These are phyloP conservation scores for Corylus americana DNA, from an alignment of 306 rosid species.

Conservation along the genomic window DNA sequence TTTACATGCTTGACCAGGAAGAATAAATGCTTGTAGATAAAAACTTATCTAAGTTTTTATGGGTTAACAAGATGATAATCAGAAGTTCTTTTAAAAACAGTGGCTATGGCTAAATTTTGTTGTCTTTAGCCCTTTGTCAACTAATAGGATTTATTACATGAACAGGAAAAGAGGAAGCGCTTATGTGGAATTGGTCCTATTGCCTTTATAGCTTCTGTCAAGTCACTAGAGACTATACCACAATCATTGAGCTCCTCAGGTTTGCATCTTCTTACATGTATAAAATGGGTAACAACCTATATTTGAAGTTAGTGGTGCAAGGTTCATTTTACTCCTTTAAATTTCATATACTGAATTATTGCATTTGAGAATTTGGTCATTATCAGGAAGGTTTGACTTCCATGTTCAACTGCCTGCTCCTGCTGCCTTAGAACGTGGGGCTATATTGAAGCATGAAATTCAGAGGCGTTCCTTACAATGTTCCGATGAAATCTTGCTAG, in stretches of 20 bases:
- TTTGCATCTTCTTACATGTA: conserved; percentile 35
- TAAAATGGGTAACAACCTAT: neutral
- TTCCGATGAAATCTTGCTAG: conserved; percentile 65
- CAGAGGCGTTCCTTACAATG: conserved; percentile 73
- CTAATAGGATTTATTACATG: conserved; percentile 21
- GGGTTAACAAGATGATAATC: too few relatives aligned
- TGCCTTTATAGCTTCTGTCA: conserved; percentile 70
- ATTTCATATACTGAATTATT: conserved; percentile 22
- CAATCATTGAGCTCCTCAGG: conserved; percentile 90
- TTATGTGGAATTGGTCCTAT: conserved; percentile 84
- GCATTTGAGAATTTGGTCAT: conserved; percentile 23
- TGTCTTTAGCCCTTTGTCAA: conserved; percentile 12
- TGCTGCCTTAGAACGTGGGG: conserved; percentile 81
- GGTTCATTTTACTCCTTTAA: conserved; percentile 7
- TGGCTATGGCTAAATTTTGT: neutral
- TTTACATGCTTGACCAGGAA: too few relatives aligned
- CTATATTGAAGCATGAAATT: conserved; percentile 85
- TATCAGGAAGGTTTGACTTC: conserved; percentile 85
- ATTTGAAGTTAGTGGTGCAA: conserved; percentile 4
- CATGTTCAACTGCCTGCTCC: conserved; percentile 89
- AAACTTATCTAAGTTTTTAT: too few relatives aligned
- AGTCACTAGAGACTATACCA: conserved; percentile 76
- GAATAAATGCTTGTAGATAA: neutral
- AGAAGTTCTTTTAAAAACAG: neutral
- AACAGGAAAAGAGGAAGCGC: conserved; percentile 66